Conservation (phyloP, 2,329 filamentous ascomycete species). For the Didymella arachidicola region DNA sequence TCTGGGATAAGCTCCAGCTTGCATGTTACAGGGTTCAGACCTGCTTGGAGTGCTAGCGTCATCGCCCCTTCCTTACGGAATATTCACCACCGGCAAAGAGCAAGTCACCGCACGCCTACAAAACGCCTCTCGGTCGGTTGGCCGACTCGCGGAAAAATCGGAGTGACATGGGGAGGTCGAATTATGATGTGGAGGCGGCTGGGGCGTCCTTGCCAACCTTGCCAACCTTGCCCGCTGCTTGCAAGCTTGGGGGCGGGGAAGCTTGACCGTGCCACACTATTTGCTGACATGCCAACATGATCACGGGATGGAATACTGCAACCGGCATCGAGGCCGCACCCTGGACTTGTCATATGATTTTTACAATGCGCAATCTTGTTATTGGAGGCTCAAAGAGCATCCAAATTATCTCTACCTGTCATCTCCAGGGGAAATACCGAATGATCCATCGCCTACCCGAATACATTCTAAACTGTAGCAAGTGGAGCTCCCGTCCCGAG, state of each 20-base stretch:
- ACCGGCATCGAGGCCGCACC: conserved; percentile 21
- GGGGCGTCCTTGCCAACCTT: conserved; percentile 28
- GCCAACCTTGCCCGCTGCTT: conserved; percentile 29
- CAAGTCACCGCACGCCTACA: conserved; percentile 15
- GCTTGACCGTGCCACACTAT: conserved; percentile 32
- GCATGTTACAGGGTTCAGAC: conserved; percentile 12
- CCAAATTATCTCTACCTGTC: not conserved
- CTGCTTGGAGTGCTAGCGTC: conserved; percentile 19
- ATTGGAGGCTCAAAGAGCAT: not conserved
- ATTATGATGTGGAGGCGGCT: conserved; percentile 35
- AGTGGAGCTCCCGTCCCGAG: not conserved
- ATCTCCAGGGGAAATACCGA: not conserved
- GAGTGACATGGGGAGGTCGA: conserved; percentile 26
- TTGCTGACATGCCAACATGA: conserved; percentile 11
- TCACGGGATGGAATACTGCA: conserved; percentile 29
- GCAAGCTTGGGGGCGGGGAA: conserved; percentile 30
- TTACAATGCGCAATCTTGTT: conserved; percentile 8
- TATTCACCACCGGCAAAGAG: conserved; percentile 1
- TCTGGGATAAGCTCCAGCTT: conserved; percentile 12
- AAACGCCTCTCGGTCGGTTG: conserved; percentile 35
- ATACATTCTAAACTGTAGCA: not conserved
- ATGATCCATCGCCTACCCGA: not conserved
- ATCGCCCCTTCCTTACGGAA: conserved; percentile 11
- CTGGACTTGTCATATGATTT: conserved; percentile 9
- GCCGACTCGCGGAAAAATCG: conserved; percentile 24